Evolutionary conservation across 192 early-diverging fungal genomes (phyloP), one percentile per base, ranked within the genome.

Genomic region (Kappamyces sp.): DNA sequence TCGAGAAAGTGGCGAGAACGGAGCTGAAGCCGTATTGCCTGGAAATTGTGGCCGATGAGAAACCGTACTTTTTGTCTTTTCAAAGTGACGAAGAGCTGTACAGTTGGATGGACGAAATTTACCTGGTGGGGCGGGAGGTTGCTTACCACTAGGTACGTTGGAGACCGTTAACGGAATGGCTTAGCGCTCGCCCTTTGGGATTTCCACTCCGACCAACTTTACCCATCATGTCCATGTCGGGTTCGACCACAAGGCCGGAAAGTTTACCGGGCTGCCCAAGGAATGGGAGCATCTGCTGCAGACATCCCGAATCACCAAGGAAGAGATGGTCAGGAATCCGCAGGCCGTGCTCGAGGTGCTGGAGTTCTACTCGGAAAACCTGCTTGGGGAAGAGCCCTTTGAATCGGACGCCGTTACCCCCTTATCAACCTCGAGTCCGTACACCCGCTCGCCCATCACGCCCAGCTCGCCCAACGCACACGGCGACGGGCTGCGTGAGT

Each of bases 271-370:
- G 33, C 58, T 92, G 64, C 90, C 90, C 51, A 86, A 88, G 61
- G 82, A 88, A 66, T 92, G 90, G 90, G 84, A 80, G 41, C 82
- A 78, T 65, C 75, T 92, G 31, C 61, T 92, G 47, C 86, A 87
- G 68, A 83, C 81, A 31, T 92, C 90, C 4, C 83, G 83, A 47
- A 91, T 92, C 49, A 87, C 90, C 14, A 78, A 87, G 58, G 88
- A 92, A 64, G 90, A 92, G 76, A 88, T 87, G 53, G 83, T 86
- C 38, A 88, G 88, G 70, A 86, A 92, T 47, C 90, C 90, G 22
- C 89, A 91, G 67, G 89, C 89, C 22, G 90, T 92, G 40, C 66
- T 91, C 11, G 89, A 90, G 53, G 90, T 87, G 40, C 73, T 92
- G 33, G 88, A 91, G 66, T 92, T 92, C 51, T 92, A 91, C 74